Conservation (phyloP, 2,329 filamentous ascomycete species). For the Aspergillus ustus region DNA sequence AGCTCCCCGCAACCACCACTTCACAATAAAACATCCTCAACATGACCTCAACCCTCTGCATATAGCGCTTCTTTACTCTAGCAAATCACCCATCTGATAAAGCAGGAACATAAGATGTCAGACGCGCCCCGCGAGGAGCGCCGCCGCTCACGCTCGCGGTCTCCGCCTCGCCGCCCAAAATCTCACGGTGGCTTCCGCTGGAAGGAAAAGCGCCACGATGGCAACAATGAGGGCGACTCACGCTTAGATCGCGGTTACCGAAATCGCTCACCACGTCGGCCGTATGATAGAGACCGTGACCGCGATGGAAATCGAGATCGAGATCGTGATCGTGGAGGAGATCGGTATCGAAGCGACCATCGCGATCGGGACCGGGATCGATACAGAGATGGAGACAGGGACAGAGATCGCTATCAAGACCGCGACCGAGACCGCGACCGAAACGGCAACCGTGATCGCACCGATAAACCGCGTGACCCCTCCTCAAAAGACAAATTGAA, state of each 20-base stretch:
- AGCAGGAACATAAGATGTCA: neutral
- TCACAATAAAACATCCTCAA: neutral
- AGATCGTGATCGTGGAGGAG: neutral
- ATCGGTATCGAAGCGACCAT: conserved; percentile 5
- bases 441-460: conserved; percentile 5
- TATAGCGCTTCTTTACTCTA: neutral
- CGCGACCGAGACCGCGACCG: conserved; percentile 3
- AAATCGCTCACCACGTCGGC: conserved; percentile 23
- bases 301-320: conserved; percentile 30
- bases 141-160: conserved; percentile 21
- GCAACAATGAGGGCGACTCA: conserved; percentile 48
- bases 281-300: conserved; percentile 34
- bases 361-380: conserved; percentile 48
- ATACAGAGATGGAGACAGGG: conserved; percentile 38
- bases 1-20: neutral
- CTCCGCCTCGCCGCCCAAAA: conserved; percentile 38
- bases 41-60: neutral
- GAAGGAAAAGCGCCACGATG: conserved; percentile 55
- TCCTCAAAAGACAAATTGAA: conserved; percentile 46
- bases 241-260: conserved; percentile 60
- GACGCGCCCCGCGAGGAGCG: conserved; percentile 12
- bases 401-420: conserved; percentile 1
- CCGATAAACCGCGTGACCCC: conserved; percentile 35
- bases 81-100: neutral
- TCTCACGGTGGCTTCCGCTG: conserved; percentile 51